Conservation (phyloP, 1,284 basidiomycete genomes). For the Sporisorium reilianum region DNA sequence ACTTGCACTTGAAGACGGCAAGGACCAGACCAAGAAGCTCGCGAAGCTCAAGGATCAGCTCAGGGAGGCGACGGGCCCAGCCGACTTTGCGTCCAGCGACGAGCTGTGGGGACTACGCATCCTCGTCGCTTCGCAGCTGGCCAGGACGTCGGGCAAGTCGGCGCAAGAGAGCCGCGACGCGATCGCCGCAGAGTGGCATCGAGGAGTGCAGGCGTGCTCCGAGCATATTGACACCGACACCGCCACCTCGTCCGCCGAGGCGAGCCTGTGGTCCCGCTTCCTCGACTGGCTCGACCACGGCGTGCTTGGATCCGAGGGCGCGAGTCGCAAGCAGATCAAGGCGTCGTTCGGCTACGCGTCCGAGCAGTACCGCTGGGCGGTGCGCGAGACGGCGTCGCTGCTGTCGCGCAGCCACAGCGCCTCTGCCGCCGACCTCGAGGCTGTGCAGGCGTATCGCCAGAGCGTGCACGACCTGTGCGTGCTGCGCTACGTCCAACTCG, state of each 20-base stretch:
- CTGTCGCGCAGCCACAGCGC: conserved; percentile 30
- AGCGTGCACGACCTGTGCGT: conserved; percentile 40
- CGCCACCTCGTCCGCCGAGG: conserved; percentile 10
- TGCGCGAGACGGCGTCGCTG: conserved; percentile 40
- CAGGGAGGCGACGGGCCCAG: conserved; percentile 27
- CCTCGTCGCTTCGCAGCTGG: conserved; percentile 21
- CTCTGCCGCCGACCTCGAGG: conserved; percentile 21
- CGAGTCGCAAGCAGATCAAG: conserved; percentile 29
- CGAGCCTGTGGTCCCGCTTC: conserved; percentile 34
- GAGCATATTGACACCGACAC: conserved; percentile 8
- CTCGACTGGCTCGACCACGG: conserved; percentile 45
- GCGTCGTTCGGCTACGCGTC: conserved; percentile 24
- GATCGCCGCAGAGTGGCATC: conserved; percentile 38
- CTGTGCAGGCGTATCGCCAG: conserved; percentile 34
- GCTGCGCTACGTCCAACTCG: conserved; percentile 34
- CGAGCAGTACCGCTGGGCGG: conserved; percentile 43
- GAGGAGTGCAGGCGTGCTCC: conserved; percentile 39
- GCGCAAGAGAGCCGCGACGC: conserved; percentile 17
- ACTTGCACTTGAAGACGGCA: conserved; percentile 11
- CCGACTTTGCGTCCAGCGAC: conserved; percentile 26
- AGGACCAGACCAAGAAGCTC: conserved; percentile 28
- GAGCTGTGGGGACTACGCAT: conserved; percentile 51
- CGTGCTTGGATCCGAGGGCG: conserved; percentile 6
- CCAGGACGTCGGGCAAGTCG: conserved; percentile 17
- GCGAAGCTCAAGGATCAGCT: conserved; percentile 24